phyloP scores from a whole-genome alignment of 768 basidiomycete species.

The Pulveroboletus sp. region DNA sequence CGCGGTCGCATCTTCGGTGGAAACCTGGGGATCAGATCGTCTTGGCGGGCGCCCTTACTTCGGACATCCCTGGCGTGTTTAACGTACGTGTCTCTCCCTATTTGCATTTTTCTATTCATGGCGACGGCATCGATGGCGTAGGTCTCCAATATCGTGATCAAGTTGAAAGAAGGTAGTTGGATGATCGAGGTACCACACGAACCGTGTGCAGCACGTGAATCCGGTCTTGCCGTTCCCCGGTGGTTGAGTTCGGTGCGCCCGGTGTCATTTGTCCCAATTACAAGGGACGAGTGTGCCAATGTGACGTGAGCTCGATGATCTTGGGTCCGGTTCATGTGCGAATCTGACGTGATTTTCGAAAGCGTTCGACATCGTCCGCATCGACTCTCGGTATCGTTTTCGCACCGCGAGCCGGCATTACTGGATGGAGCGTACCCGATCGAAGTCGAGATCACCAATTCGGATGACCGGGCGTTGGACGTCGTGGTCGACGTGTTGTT shows the following conservation, averaged over 20 bases:
- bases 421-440: constrained; percentile 81
- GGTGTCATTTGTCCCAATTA: constrained; percentile 48
- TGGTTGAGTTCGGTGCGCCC: constrained; percentile 63
- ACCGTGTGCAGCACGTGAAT: constrained; percentile 37
- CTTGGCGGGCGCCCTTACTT: constrained; percentile 56
- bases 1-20: constrained; percentile 56
- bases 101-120: neutral
- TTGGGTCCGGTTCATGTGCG: neutral
- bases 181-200: constrained; percentile 58
- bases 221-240: constrained; percentile 27
- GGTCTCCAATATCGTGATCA: constrained; percentile 47
- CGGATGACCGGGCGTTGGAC: constrained; percentile 66
- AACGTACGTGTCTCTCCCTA: constrained; percentile 42
- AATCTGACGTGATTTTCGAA: constrained; percentile 1
- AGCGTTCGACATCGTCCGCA: constrained; percentile 68
- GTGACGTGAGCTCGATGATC: constrained; percentile 41
- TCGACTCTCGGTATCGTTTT: constrained; percentile 48
- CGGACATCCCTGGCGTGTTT: constrained; percentile 46
- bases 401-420: constrained; percentile 66
- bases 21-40: constrained; percentile 47
- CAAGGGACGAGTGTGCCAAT: constrained; percentile 42
- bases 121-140: constrained; percentile 7
- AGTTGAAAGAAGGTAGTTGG: constrained; percentile 62
- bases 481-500: constrained; percentile 70
- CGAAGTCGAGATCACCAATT: constrained; percentile 61